Evolutionary conservation across 2,329 filamentous ascomycete genomes (phyloP).

Genomic region (Didymella pinodella): DNA sequence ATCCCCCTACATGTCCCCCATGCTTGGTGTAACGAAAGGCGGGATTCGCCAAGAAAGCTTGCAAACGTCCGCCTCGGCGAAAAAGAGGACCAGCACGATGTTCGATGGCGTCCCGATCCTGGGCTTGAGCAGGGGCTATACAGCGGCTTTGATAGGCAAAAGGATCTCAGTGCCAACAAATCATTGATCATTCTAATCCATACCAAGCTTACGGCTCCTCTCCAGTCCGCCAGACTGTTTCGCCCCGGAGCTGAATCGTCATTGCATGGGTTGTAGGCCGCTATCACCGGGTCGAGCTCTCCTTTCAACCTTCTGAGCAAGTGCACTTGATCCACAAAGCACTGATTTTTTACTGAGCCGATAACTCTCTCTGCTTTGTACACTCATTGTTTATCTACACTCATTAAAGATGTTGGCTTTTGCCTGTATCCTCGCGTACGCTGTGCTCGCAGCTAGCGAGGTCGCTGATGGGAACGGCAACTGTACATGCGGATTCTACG

Average conservation of each 20-base stretch:
- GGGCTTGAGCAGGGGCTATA: conserved; percentile 5
- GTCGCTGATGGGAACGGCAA: conserved; percentile 32
- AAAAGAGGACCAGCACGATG: background rate
- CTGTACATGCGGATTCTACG: conserved; percentile 59
- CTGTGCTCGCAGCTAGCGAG: conserved; percentile 28
- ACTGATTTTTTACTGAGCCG: background rate
- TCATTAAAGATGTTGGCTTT: conserved; percentile 26
- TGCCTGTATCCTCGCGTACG: conserved; percentile 26
- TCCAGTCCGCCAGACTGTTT: conserved; percentile 6
- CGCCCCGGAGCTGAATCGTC: conserved; percentile 1
- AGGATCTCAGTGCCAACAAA: conserved; percentile 2
- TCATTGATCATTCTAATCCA: conserved; percentile 8
- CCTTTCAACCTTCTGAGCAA: conserved; percentile 2
- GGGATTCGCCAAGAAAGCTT: conserved; percentile 8
- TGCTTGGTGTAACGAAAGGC: conserved; percentile 3
- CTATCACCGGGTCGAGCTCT: conserved; percentile 2
- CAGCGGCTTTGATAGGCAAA: conserved; percentile 10
- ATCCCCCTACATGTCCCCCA: background rate
- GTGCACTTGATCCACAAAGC: background rate
- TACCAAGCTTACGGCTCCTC: conserved; percentile 14
- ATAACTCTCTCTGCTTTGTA: background rate
- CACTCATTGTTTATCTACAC: conserved; percentile 14
- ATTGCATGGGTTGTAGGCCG: conserved; percentile 4
- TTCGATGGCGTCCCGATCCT: conserved; percentile 1
- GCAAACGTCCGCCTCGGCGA: conserved; percentile 6